A percentile compares a stretch with the other conserved stretches of the same genome.
Evolutionary conservation across 2,329 filamentous ascomycete genomes (phyloP).

Genomic region (Chalara sp.): DNA sequence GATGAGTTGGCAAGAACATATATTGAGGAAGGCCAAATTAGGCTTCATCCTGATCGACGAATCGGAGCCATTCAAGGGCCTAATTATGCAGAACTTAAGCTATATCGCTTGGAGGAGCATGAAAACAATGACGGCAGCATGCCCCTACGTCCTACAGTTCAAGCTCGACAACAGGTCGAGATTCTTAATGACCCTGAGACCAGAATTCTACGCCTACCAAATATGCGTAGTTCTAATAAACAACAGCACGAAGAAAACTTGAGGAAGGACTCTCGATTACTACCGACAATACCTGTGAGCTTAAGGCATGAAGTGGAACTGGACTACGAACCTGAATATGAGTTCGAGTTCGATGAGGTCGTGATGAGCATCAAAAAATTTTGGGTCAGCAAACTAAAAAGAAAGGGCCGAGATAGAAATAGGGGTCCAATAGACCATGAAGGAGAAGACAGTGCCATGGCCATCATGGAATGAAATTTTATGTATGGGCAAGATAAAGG

Average conservation of each 20-base stretch:
- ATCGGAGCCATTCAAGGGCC: constrained; percentile 52
- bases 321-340: too few relatives aligned
- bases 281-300: too few relatives aligned
- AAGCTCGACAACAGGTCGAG: constrained; percentile 38
- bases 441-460: too few relatives aligned
- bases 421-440: too few relatives aligned
- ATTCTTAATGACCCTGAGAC: neutral
- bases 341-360: too few relatives aligned
- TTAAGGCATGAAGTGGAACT: too few relatives aligned
- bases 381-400: too few relatives aligned
- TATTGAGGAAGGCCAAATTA: constrained; percentile 35
- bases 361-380: too few relatives aligned
- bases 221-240: neutral
- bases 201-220: neutral
- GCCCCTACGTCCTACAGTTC: constrained; percentile 39
- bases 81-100: constrained; percentile 37
- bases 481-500: too few relatives aligned
- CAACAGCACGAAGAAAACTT: constrained; percentile 2
- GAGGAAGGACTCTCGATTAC: too few relatives aligned
- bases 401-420: too few relatives aligned
- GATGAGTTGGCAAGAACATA: constrained; percentile 19
- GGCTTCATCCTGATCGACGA: constrained; percentile 36
- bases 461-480: too few relatives aligned
- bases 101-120: constrained; percentile 45
- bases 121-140: constrained; percentile 33